phyloP scores from a whole-genome alignment of 805 yeast species.

The Torulaspora microellipsoides region DNA sequence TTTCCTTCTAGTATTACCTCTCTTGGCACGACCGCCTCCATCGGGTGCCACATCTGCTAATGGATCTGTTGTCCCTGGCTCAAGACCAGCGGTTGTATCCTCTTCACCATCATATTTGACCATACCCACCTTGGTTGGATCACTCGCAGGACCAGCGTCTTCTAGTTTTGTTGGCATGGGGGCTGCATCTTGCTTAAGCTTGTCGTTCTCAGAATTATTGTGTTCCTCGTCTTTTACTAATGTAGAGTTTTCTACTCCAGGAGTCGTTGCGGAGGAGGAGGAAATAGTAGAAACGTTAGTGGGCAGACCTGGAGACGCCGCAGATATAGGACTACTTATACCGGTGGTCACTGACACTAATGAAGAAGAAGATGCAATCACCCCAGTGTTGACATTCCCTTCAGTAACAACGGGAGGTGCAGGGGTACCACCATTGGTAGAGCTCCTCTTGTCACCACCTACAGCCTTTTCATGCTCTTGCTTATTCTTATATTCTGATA shows the following conservation, averaged over 20 bases:
- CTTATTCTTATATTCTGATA: conserved; percentile 35
- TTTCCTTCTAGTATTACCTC: conserved; percentile 62
- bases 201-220: neutral
- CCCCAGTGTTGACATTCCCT: conserved; percentile 1
- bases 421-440: conserved; percentile 7
- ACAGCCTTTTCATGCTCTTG: conserved; percentile 36
- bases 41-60: conserved; percentile 82
- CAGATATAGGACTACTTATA: neutral
- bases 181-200: conserved; percentile 4
- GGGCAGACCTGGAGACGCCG: conserved; percentile 1
- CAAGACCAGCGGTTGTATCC: conserved; percentile 36
- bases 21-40: conserved; percentile 72
- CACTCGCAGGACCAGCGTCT: conserved; percentile 38
- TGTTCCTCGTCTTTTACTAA: conserved; percentile 6
- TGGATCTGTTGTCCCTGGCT: conserved; percentile 33
- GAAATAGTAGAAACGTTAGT: conserved; percentile 1
- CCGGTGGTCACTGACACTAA: conserved; percentile 1
- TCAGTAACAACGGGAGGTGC: conserved; percentile 5
- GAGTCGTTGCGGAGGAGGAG: neutral
- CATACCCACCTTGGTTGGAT: conserved; percentile 39
- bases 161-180: conserved; percentile 32
- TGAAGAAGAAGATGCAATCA: neutral
- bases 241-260: neutral
- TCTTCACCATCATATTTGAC: conserved; percentile 39
- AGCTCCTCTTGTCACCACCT: conserved; percentile 17